A percentile compares a stretch with the other conserved stretches of the same genome.
Conservation (phyloP, 2,329 filamentous ascomycete genomes). For the Metarhizium anisopliae region DNA sequence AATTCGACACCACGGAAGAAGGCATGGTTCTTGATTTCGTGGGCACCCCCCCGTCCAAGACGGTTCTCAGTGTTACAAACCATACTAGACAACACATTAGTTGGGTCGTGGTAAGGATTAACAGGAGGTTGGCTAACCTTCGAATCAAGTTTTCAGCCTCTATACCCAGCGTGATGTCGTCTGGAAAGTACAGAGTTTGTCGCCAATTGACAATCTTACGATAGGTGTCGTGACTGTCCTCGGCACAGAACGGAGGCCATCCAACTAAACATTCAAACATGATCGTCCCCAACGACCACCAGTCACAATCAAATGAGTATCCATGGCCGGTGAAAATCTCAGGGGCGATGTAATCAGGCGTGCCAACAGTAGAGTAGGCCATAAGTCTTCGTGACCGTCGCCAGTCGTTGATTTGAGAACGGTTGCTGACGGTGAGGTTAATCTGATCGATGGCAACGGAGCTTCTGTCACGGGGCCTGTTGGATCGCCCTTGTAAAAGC, state of each 20-base stretch:
- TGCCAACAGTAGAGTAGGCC: conserved; percentile 97
- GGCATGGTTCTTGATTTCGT: conserved; percentile 85
- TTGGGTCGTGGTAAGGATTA: conserved; percentile 2
- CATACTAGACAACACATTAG: conserved; percentile 45
- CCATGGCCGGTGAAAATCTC: conserved; percentile 97
- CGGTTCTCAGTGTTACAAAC: conserved; percentile 92
- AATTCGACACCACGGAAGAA: conserved; percentile 98
- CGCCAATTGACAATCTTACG: conserved; percentile 99
- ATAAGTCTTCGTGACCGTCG: conserved; percentile 89
- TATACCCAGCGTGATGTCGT: conserved; percentile 78
- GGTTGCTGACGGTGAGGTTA: conserved; percentile 94
- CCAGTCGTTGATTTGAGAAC: conserved; percentile 98
- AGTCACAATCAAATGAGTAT: conserved; percentile 95
- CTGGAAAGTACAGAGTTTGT: conserved; percentile 90
- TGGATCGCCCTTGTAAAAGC: conserved; percentile 72
- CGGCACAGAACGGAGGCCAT: conserved; percentile 98
- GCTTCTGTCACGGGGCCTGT: conserved; percentile 70
- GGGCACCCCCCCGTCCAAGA: conserved; percentile 75
- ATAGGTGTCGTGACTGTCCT: conserved; percentile 96
- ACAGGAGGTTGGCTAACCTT: conserved; percentile 49
- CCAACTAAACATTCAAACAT: conserved; percentile 99
- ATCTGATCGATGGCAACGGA: conserved; percentile 97
- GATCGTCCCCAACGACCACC: conserved; percentile 98
- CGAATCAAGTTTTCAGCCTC: conserved; percentile 90
- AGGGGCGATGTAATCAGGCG: conserved; percentile 95